Conservation (phyloP, 768 basidiomycete genomes). For the Suillus decipiens region DNA sequence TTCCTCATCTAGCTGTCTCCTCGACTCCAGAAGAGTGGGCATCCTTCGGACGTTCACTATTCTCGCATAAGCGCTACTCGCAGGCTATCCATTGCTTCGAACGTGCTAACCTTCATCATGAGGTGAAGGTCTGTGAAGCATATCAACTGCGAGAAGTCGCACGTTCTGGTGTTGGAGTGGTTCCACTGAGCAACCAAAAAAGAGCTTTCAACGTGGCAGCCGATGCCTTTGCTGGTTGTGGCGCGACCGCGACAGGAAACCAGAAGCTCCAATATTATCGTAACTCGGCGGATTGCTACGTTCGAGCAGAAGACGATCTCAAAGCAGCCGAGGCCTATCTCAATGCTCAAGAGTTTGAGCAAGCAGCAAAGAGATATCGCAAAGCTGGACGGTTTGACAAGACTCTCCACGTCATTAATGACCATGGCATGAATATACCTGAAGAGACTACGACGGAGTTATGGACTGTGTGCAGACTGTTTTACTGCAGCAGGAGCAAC, state of each 20-base stretch:
- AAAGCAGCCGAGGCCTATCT: slow-evolving; percentile 49
- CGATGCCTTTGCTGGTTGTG: slow-evolving; percentile 49
- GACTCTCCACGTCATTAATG: slow-evolving; percentile 47
- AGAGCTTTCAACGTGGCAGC: slow-evolving; percentile 49
- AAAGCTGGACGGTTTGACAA: slow-evolving; percentile 53
- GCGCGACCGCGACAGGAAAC: slow-evolving; percentile 29
- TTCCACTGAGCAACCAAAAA: slow-evolving; percentile 24
- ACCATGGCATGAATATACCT: slow-evolving; percentile 34
- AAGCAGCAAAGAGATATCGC: slow-evolving; percentile 50
- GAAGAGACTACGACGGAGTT: slow-evolving; percentile 37
- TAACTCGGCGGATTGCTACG: slow-evolving; percentile 50
- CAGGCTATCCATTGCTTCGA: slow-evolving; percentile 59
- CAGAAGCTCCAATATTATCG: slow-evolving; percentile 39
- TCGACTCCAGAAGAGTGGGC: slow-evolving; percentile 54
- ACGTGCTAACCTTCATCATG: slow-evolving; percentile 43
- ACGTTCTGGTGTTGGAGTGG: slow-evolving; percentile 31
- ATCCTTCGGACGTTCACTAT: slow-evolving; percentile 39
- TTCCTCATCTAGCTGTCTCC: slow-evolving; percentile 54
- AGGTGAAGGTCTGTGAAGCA: slow-evolving; percentile 50
- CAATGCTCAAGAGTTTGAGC: slow-evolving; percentile 42
- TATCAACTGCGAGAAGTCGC: slow-evolving; percentile 58
- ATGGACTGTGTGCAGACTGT: slow-evolving; percentile 44
- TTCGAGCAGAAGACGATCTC: slow-evolving; percentile 38
- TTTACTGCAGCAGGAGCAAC: slow-evolving; percentile 40
- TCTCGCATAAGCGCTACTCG: slow-evolving; percentile 36